These are phyloP conservation scores for Mercurialis annua DNA, from an alignment of 345 rosid species.

Conservation along the genomic window DNA sequence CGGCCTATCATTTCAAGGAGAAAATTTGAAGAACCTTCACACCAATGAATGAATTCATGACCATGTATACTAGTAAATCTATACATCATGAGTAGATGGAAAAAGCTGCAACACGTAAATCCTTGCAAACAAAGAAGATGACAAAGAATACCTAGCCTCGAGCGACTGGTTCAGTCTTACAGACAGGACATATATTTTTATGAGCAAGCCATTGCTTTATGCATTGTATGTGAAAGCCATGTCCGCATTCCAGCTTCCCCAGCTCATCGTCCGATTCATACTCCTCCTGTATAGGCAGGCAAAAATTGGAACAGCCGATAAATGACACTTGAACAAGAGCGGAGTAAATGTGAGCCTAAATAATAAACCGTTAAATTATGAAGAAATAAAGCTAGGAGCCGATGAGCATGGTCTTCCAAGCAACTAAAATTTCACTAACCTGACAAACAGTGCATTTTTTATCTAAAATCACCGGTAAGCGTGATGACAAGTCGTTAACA, in stretches of 20 bases:
- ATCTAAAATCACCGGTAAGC: constrained; percentile 31
- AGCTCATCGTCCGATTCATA: constrained; percentile 59
- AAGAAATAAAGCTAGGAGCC: background rate
- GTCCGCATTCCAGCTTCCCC: constrained; percentile 76
- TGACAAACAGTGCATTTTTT: constrained; percentile 87
- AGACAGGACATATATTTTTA: constrained; percentile 82
- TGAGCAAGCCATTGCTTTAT: constrained; percentile 81
- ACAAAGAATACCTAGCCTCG: constrained; percentile 31
- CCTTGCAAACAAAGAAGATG: background rate
- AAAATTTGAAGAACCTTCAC: constrained; percentile 20
- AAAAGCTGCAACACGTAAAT: constrained; percentile 6
- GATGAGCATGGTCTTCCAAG: background rate
- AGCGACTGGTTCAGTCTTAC: constrained; percentile 57
- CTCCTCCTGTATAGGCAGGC: constrained; percentile 57
- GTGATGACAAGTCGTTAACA: constrained; percentile 34
- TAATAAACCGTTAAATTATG: background rate
- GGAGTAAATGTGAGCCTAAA: too few relatives aligned
- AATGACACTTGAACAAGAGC: background rate
- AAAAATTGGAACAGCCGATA: background rate
- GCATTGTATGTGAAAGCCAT: constrained; percentile 69
- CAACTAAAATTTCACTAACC: constrained; percentile 31
- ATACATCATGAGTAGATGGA: constrained; percentile 29
- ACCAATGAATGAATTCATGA: constrained; percentile 28
- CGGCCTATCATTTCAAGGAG: constrained; percentile 10
- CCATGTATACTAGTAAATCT: constrained; percentile 32